Base-by-base conservation (phyloP, 2,329 filamentous ascomycete species). In the Sarocladium strictum region DNA sequence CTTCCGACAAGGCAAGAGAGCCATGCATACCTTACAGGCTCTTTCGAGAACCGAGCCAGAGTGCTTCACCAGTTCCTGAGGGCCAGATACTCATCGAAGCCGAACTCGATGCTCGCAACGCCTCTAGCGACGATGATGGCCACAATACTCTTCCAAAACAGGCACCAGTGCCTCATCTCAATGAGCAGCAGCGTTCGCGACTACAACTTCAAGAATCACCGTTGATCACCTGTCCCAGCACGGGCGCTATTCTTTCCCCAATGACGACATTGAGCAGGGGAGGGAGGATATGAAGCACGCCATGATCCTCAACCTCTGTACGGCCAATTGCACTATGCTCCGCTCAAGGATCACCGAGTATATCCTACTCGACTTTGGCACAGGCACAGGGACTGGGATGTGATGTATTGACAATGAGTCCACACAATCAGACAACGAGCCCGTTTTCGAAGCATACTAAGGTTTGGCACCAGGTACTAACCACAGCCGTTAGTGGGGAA, bases 321-420 rank as follows among this genome's bases (percentile, higher is more conserved):
- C 1, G 71, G 69, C 0, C 62, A 64, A 50, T 65, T 78, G 14
- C 71, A 73, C 54, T 67, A 70, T 53, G 69, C 74, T 26, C 75
- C 75, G 1, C 60, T 79, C 2, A 63, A 70, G 12, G 62, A 67
- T 10, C 60, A 14, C 60, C 75, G 47, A 62, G 61, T 53, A 61
- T 76, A 3, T n/a, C n/a, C n/a, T n/a, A n/a, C 62, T 76, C 19
- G 75, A 77, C 57, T 57, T 77, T 26, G 75, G 74, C 68, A 66
- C 57, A 57, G 68, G 52, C 1, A 57, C 55, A 12, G 60, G 57
- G 57, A 65, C 60, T 2, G 60, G 57, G 57, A 65, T 60, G 2
- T 80, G 77, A 76, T 76, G 78, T 0, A 75, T 80, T 50, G 70
- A 73, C 41, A 65, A 67, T 69, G 14, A 43, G 65, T 55, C 23